Percentiles rank a stretch among this genome's conserved stretches.
phyloP scores from a whole-genome alignment of 139 green algal genomes.

The Coccomyxa sp. region DNA sequence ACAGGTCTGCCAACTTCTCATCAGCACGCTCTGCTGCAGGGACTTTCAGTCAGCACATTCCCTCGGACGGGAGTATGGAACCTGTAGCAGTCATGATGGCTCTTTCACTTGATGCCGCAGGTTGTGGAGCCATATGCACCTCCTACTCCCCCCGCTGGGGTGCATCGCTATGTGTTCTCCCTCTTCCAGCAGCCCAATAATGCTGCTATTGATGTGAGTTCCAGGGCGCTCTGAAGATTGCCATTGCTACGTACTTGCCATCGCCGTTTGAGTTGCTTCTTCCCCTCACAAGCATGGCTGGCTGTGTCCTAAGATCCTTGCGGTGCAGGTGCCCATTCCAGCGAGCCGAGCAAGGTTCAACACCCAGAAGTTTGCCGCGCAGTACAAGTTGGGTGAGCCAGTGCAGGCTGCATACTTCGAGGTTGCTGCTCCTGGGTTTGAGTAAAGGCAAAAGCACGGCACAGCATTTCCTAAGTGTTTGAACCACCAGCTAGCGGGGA shows the following conservation, averaged over 20 bases:
- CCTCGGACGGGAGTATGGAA: too few species aligned
- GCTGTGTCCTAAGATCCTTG: neutral
- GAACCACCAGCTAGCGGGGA: too few species aligned
- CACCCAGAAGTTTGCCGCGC: neutral
- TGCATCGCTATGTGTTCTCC: neutral
- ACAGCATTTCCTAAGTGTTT: too few species aligned
- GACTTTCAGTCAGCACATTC: too few species aligned
- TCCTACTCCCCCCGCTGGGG: neutral
- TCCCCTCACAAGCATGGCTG: too few species aligned
- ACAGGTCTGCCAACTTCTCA: neutral
- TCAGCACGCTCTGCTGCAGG: too few species aligned
- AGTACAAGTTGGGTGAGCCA: neutral
- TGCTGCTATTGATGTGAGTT: neutral
- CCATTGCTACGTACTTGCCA: too few species aligned
- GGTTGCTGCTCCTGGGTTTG: neutral
- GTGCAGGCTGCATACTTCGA: neutral
- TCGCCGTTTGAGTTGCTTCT: too few species aligned
- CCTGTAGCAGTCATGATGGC: neutral
- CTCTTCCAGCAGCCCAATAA: neutral
- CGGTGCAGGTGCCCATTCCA: neutral
- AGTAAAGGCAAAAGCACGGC: neutral
- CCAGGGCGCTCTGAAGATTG: too few species aligned
- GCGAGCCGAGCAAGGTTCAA: neutral
- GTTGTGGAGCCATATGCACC: neutral
- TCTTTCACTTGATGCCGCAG: neutral